These are phyloP conservation scores for Yamadazyma trypodendri DNA, from an alignment of 1,139 yeast genomes.

Conservation along the genomic window DNA sequence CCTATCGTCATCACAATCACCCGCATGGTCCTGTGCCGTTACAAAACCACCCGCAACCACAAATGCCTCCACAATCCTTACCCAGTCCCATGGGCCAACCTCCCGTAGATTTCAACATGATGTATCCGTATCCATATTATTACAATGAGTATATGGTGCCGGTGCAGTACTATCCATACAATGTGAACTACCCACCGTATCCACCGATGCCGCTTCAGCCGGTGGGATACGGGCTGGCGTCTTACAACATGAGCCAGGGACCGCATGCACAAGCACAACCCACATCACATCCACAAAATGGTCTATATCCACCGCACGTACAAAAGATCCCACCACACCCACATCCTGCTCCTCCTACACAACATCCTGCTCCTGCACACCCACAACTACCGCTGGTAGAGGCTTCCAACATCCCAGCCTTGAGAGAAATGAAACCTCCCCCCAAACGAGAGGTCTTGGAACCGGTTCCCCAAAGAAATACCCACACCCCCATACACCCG, in stretches of 20 bases:
- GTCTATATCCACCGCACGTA: background rate
- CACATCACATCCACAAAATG: background rate
- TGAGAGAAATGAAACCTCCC: slow-evolving; percentile 7
- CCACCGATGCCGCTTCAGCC: slow-evolving; percentile 8
- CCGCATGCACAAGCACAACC: background rate
- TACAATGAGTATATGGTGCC: slow-evolving; percentile 16
- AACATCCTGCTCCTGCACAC: slow-evolving; percentile 2
- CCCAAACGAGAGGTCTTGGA: slow-evolving; percentile 7
- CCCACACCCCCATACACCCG: background rate
- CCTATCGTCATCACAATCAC: slow-evolving; percentile 1
- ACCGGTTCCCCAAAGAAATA: slow-evolving; percentile 10
- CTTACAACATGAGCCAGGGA: no score
- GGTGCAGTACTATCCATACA: slow-evolving; percentile 12
- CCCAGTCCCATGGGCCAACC: slow-evolving; percentile 2
- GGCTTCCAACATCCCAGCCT: no score
- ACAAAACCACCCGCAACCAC: background rate
- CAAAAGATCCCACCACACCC: slow-evolving; percentile 3
- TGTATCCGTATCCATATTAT: slow-evolving; percentile 12
- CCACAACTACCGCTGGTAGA: slow-evolving; percentile 1
- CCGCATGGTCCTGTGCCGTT: background rate
- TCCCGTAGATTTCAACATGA: slow-evolving; percentile 2
- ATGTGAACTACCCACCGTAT: slow-evolving; percentile 7
- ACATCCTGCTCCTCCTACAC: slow-evolving; percentile 6
- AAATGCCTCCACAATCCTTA: slow-evolving; percentile 1
- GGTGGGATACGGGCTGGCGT: no score